These are phyloP conservation scores for Leucaena leucocephala DNA, from an alignment of 306 rosid genomes.

Conservation along the genomic window DNA sequence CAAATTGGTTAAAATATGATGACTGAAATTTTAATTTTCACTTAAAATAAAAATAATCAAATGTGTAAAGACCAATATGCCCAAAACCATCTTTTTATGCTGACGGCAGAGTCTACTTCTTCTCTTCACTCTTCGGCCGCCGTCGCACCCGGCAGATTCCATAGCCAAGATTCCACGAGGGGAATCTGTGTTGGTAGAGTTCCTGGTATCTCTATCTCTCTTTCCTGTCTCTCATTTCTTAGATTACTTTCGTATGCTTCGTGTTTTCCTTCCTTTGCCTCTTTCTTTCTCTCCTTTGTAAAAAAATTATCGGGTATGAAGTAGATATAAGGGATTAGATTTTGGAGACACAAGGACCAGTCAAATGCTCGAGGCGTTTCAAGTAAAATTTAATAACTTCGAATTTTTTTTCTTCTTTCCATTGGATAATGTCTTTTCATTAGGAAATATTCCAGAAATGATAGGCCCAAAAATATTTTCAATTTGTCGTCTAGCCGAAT, in stretches of 20 bases:
- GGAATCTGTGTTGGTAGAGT: background rate
- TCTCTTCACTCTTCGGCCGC: background rate
- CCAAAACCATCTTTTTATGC: background rate
- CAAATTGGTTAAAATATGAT: too few relatives aligned
- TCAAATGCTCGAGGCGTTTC: background rate
- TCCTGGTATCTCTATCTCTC: background rate
- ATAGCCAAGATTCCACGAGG: background rate
- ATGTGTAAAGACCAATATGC: background rate
- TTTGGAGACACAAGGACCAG: background rate
- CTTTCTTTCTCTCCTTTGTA: background rate
- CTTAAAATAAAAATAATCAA: too few relatives aligned
- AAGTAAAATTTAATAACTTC: background rate
- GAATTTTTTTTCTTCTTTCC: background rate
- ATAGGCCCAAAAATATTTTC: background rate
- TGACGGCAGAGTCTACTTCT: background rate
- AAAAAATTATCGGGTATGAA: background rate
- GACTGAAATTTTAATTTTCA: background rate
- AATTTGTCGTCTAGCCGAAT: background rate
- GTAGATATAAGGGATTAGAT: background rate
- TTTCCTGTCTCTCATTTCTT: background rate
- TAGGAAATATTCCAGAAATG: background rate
- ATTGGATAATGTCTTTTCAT: background rate
- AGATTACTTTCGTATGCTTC: background rate
- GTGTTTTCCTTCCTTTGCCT: background rate
- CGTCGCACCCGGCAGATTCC: background rate